Conservation (phyloP, 805 yeast species). For the Starmerella bombi region DNA sequence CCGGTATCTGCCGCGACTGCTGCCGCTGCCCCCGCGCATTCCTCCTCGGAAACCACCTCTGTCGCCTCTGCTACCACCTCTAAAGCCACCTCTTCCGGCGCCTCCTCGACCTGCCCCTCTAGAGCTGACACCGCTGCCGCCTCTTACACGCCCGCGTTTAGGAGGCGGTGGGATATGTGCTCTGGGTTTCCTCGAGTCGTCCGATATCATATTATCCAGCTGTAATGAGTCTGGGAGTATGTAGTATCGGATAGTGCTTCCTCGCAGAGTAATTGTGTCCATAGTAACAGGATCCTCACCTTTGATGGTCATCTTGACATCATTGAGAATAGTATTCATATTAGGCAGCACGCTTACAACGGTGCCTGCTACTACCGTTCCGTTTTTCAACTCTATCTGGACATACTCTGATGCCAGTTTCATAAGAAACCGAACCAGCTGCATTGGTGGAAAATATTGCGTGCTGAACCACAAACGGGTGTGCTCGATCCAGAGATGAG, state of each 20-base stretch:
- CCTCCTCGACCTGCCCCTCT: constrained; percentile 6
- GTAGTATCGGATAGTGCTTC: constrained; percentile 74
- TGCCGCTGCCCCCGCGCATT: neutral
- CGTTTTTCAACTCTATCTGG: constrained; percentile 83
- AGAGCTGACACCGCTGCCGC: constrained; percentile 3
- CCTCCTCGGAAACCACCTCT: constrained; percentile 6
- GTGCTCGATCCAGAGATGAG: too few relatives aligned
- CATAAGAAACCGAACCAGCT: constrained; percentile 48
- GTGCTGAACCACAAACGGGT: neutral
- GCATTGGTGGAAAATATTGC: too few relatives aligned
- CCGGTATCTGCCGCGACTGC: too few relatives aligned
- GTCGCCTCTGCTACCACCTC: constrained; percentile 3
- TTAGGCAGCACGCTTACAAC: constrained; percentile 74
- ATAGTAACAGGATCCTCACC: constrained; percentile 55
- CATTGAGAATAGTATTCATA: constrained; percentile 75
- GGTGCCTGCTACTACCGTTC: constrained; percentile 75
- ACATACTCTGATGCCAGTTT: constrained; percentile 75
- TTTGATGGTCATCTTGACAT: constrained; percentile 63
- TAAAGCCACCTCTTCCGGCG: constrained; percentile 4
- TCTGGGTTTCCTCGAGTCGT: constrained; percentile 32
- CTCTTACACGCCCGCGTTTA: constrained; percentile 4
- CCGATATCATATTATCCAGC: constrained; percentile 36
- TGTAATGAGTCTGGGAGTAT: constrained; percentile 77
- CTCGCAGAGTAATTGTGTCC: constrained; percentile 74
- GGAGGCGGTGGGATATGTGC: constrained; percentile 12